A percentile compares a stretch with the other conserved stretches of the same genome.
These are phyloP conservation scores for Lantana camara DNA, from an alignment of 257 asterid genomes.

Conservation along the genomic window DNA sequence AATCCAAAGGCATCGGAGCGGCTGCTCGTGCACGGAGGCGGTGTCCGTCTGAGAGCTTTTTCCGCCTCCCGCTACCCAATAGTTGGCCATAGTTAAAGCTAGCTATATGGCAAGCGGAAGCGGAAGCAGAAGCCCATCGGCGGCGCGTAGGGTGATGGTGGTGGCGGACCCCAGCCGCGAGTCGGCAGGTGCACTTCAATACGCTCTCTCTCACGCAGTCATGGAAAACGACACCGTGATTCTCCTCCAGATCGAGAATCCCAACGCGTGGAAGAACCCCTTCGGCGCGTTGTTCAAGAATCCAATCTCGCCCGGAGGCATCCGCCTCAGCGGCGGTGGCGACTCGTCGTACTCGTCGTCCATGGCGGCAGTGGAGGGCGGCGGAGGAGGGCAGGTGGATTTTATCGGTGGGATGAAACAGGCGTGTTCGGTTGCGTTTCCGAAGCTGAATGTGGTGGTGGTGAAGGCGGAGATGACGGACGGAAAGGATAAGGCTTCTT, in stretches of 20 bases:
- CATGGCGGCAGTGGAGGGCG: conserved; percentile 10
- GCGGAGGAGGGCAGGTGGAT: conserved; percentile 42
- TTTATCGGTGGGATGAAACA: conserved; percentile 62
- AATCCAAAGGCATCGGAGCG: neutral
- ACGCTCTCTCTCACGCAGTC: conserved; percentile 65
- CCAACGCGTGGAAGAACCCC: conserved; percentile 53
- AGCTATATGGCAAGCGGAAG: too few relatives aligned
- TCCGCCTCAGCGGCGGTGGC: conserved; percentile 20
- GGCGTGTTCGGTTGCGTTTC: conserved; percentile 43
- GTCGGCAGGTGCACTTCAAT: conserved; percentile 70
- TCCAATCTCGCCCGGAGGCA: conserved; percentile 22
- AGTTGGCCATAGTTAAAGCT: neutral
- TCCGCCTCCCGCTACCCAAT: too few relatives aligned
- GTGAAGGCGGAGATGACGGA: conserved; percentile 57
- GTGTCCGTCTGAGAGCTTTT: too few relatives aligned
- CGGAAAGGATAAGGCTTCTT: conserved; percentile 64
- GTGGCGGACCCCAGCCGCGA: conserved; percentile 75
- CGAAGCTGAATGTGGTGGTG: conserved; percentile 45
- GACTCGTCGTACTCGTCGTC: conserved; percentile 18
- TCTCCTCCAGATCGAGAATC: conserved; percentile 58
- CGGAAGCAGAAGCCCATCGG: conserved; percentile 36
- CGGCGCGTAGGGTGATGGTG: conserved; percentile 69
- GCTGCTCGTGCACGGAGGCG: too few relatives aligned
- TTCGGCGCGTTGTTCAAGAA: conserved; percentile 49
- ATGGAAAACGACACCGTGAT: conserved; percentile 53